Evolutionary conservation across 1,284 basidiomycete genomes (phyloP).

Genomic region (Austroboletus novae-zelandiae): DNA sequence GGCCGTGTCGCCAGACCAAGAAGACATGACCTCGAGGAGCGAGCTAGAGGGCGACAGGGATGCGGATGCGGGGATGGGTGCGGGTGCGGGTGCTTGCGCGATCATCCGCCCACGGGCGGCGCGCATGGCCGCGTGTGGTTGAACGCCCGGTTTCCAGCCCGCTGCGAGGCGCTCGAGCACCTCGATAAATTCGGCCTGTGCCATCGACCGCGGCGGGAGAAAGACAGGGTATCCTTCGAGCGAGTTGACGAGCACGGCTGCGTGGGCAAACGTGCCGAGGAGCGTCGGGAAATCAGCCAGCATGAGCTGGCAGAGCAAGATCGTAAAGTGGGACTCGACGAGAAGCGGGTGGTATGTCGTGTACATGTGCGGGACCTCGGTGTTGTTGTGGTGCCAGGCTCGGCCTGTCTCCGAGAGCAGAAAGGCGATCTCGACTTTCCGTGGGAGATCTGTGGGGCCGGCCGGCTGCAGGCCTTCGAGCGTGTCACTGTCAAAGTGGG

Average conservation of each 20-base stretch:
- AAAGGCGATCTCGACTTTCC: slow-evolving; percentile 63
- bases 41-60: slow-evolving; percentile 28
- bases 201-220: slow-evolving; percentile 77
- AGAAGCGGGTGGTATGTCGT: slow-evolving; percentile 85
- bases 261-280: slow-evolving; percentile 58
- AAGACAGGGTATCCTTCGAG: slow-evolving; percentile 84
- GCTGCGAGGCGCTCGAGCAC: slow-evolving; percentile 71
- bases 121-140: slow-evolving; percentile 48
- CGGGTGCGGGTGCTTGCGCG: slow-evolving; percentile 1
- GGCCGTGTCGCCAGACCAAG: slow-evolving; percentile 22
- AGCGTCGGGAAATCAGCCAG: slow-evolving; percentile 66
- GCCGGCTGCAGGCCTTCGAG: slow-evolving; percentile 43
- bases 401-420: slow-evolving; percentile 56
- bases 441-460: slow-evolving; percentile 46
- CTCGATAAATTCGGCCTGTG: slow-evolving; percentile 81
- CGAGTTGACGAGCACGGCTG: slow-evolving; percentile 67
- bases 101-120: slow-evolving; percentile 13
- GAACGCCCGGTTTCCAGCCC: slow-evolving; percentile 64
- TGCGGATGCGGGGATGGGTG: slow-evolving; percentile 15
- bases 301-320: slow-evolving; percentile 69
- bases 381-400: slow-evolving; percentile 27
- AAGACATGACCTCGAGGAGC: slow-evolving; percentile 21
- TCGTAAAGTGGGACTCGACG: slow-evolving; percentile 77
- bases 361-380: slow-evolving; percentile 51
- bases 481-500: slow-evolving; percentile 64